Evolutionary conservation across 805 yeast species (phyloP).

Genomic region (Barnettozyma sucrosica): DNA sequence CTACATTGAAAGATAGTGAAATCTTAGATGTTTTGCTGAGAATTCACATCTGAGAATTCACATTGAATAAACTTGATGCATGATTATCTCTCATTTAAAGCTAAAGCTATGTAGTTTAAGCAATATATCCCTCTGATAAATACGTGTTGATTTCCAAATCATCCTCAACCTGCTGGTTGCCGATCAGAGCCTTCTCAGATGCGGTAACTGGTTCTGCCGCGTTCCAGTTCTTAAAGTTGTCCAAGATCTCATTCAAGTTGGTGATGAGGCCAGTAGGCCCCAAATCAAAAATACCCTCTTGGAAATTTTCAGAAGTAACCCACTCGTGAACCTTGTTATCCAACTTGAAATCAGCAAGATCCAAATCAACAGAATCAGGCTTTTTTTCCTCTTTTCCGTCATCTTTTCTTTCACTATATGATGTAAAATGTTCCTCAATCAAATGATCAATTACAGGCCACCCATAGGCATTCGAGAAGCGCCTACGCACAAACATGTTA

Average conservation of each 20-base stretch:
- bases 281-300: conserved; percentile 37
- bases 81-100: too few species aligned
- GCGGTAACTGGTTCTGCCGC: conserved; percentile 7
- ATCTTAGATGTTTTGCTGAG: conserved; percentile 34
- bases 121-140: conserved; percentile 9
- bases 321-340: conserved; percentile 8
- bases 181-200: conserved; percentile 7
- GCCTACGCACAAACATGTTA: conserved; percentile 63
- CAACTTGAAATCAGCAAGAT: conserved; percentile 15
- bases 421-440: conserved; percentile 53
- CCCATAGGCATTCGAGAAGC: conserved; percentile 76
- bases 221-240: conserved; percentile 34
- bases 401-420: neutral
- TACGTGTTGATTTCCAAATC: conserved; percentile 2
- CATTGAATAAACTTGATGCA: conserved; percentile 4
- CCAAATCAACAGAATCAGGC: conserved; percentile 13
- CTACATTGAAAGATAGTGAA: conserved; percentile 27
- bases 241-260: conserved; percentile 56
- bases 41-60: conserved; percentile 29
- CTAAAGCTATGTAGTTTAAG: neutral
- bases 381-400: neutral
- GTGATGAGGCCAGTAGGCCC: conserved; percentile 71
- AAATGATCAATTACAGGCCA: conserved; percentile 78
- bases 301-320: conserved; percentile 28
- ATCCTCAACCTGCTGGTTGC: conserved; percentile 3